Evolutionary conservation across 352 stramenopile genomes (phyloP), one percentile per base, ranked within the genome.

Genomic region (Phytopythium litorale): DNA sequence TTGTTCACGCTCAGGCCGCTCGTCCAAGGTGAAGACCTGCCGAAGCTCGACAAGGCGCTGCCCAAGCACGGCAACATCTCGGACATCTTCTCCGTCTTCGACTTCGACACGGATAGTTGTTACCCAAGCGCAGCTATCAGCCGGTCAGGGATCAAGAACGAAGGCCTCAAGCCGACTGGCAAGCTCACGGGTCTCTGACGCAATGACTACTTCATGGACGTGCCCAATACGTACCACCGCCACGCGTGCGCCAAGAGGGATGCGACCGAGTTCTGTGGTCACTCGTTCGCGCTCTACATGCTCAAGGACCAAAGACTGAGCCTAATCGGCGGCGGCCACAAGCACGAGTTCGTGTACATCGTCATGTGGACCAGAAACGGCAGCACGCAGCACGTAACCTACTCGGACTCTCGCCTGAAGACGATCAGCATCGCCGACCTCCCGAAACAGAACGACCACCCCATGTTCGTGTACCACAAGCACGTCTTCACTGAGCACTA

Each of bases 61-160:
- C 60, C 68, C 7, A 73, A 64, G 12, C 66, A 68, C 46, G 68
- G 71, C 56, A 43, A 71, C 57, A 72, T 76, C 63, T 67, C 65
- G 28, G 9, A 2, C 19, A 42, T 35, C 28, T 56, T 42, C 50
- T 30, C 50, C 28, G 50, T 56, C 50, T 56, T 56, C 18, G 50
- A 56, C 28, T 56, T 56, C 33, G 50, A 56, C 16, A 30, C 9
- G 1, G 75, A 76, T 46, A 61, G 63, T 15, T 79, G 71, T 48
- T 65, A 68, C 56, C 63, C 72, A 38, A 76, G 76, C 64, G 66
- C 72, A 23, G 71, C 68, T 12, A 70, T 82, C 6, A 67, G 78
- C 43, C 30, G 25, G 4, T n/a, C 66, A 6, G 71, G 73, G 21
- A 61, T 71, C 43, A 66, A 70, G 18, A 67, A 58, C 45, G 62